These are phyloP conservation scores for Thymus mandschuricus DNA, from an alignment of 257 asterid species.

Conservation along the genomic window DNA sequence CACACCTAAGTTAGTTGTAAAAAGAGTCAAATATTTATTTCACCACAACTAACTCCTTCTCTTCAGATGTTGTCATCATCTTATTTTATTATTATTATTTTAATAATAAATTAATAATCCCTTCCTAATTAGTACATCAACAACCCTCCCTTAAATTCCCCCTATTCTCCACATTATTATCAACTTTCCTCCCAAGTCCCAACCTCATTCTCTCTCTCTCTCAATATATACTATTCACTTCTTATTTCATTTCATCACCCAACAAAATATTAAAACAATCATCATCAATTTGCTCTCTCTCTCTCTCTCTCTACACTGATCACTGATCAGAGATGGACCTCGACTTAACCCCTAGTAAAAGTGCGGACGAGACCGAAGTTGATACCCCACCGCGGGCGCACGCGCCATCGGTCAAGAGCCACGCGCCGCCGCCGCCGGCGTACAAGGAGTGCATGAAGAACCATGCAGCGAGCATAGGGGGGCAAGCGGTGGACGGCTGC, in stretches of 20 bases:
- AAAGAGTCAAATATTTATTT: conserved; percentile 23
- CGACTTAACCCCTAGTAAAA: conserved; percentile 38
- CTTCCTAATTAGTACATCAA: conserved; percentile 31
- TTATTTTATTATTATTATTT: not conserved
- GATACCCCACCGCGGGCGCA: conserved; percentile 59
- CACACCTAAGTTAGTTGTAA: conserved; percentile 17
- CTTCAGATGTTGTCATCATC: conserved; percentile 17
- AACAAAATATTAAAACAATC: not conserved
- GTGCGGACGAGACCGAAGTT: conserved; percentile 45
- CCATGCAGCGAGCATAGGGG: conserved; percentile 71
- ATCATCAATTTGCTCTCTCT: conserved; percentile 7
- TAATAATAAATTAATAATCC: not conserved
- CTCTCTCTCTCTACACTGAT: not conserved
- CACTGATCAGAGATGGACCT: conserved; percentile 41
- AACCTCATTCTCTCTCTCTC: not conserved
- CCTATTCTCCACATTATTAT: conserved; percentile 31
- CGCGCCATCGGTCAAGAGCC: conserved; percentile 32
- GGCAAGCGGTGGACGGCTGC: conserved; percentile 75
- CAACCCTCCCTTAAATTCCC: conserved; percentile 24
- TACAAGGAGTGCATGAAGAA: conserved; percentile 70
- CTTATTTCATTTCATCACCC: not conserved
- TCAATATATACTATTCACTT: not conserved
- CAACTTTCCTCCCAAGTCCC: not conserved
- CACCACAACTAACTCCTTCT: conserved; percentile 24
- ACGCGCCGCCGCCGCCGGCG: conserved; percentile 20